Evolutionary conservation across 441 rosid genomes (phyloP), one percentile per base, ranked within the genome.

Genomic region (Adansonia rubrostipa): DNA sequence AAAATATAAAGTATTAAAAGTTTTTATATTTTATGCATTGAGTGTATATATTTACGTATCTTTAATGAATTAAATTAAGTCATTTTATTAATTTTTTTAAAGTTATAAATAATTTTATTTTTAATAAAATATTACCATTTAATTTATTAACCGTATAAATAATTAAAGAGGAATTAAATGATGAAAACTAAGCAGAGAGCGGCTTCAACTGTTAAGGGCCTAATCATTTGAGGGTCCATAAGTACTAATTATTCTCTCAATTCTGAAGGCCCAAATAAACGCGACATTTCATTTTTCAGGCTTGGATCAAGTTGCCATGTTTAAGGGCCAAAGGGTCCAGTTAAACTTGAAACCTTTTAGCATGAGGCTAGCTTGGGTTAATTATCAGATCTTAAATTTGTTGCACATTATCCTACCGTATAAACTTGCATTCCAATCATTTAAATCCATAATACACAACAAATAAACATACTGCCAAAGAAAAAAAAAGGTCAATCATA

Each of bases 401-500:
- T 33, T 33, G 36, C 36, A 33, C 36, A 3, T 33, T 33, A 33
- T 33, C 36, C 36, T 33, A 3, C 36, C 36, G 36, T 33, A 6
- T 42, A 42, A 42, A 42, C 45, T 42, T 42, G 45, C 45, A 42
- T 42, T 42, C 17, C 9, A 24, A 62, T 28, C 9, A 62, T 62
- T 62, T 28, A 62, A 62, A 9, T 28, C 9, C 44, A 62, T 13
- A 5, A 28, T 11, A 62, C 33, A 62, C 67, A 62, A 42, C 44
- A 62, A 62, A 62, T 28, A 13, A 62, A 15, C 9, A 62, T 13
- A 5, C 11, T 28, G 44, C 44, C 36, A 33, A 33, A 3, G 36
- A 33, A 33, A 33, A 33, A 28, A 11, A 53, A 72, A 36, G 79
- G 82, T 63, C 74, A 79, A 62, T 71, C 69, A 24, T 10, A 67